phyloP scores from a whole-genome alignment of 768 basidiomycete genomes.

The Phlegmacium glaucopus region DNA sequence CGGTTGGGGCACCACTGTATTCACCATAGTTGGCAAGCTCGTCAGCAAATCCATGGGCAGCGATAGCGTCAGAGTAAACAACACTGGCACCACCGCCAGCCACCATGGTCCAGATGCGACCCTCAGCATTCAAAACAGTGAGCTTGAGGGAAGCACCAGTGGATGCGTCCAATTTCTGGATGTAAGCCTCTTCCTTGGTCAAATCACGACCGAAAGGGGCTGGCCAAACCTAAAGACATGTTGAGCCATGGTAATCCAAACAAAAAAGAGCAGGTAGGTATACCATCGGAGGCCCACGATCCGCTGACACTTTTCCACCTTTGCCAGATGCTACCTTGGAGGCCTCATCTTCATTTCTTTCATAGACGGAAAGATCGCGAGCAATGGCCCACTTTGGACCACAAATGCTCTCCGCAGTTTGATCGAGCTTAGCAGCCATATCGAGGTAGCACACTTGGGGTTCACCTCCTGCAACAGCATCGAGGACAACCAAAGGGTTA shows the following conservation, averaged over 20 bases:
- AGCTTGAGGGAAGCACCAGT: conserved; percentile 98
- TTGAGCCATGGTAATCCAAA: neutral
- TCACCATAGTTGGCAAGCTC: conserved; percentile 99
- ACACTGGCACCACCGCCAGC: conserved; percentile 86
- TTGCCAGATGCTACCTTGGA: conserved; percentile 40
- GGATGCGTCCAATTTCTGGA: conserved; percentile 95
- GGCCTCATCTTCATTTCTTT: conserved; percentile 38
- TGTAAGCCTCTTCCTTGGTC: conserved; percentile 99
- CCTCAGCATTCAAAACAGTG: conserved; percentile 92
- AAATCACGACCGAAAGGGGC: conserved; percentile 96
- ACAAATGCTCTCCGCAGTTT: conserved; percentile 97
- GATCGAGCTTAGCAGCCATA: conserved; percentile 99
- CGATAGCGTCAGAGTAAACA: conserved; percentile 77
- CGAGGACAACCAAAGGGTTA: conserved; percentile 95
- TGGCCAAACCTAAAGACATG: conserved; percentile 59
- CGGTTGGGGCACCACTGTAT: conserved; percentile 97
- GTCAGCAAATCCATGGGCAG: conserved; percentile 91
- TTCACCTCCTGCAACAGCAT: conserved; percentile 62
- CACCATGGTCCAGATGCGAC: conserved; percentile 99
- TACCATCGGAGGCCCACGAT: conserved; percentile 97
- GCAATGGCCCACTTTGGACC: conserved; percentile 99
- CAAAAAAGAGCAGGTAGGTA: conserved; percentile 14
- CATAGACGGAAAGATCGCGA: conserved; percentile 80
- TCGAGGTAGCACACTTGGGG: conserved; percentile 93
- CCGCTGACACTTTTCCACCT: conserved; percentile 62